Evolutionary conservation across 2,329 filamentous ascomycete species (phyloP), one percentile per base, ranked within the genome.

Genomic region (Samsoniella hepiali): DNA sequence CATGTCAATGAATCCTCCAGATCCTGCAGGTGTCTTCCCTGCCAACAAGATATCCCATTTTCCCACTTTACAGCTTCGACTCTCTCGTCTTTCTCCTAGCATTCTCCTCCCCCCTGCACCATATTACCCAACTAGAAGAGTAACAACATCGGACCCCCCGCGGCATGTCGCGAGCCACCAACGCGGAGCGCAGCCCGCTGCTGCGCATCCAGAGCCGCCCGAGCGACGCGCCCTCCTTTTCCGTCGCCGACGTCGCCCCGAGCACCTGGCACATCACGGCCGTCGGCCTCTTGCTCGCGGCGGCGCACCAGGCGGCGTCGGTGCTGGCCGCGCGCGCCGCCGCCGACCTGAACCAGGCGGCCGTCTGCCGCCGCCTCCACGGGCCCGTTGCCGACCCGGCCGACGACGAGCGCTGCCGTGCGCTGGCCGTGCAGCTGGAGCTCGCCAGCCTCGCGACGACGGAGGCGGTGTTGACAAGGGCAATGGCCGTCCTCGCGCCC

Each of bases 131-230:
- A 50, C 17, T 17, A 45, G 42, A 50, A 8, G 9, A 50, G 29
- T 29, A 27, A 13, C 10, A 22, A 17, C 47, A 31, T 27, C 47
- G 27, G 7, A 4, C 44, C 4, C n/a, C 15, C 17, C 44, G 3
- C n/a, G 1, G 11, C 31, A 50, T 58, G 44, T 58, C 56, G 32
- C 56, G 56, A 22, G 56, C 42, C 44, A 58, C 56, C 56, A 49
- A 58, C 56, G 50, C 56, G 44, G 56, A 58, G 45, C 56, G 56
- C 56, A 58, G 56, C 44, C 56, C 56, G 45, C 32, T 58, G 56
- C 56, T 58, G 44, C 56, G 56, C 32, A 50, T 58, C 32, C 56
- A 58, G 44, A 58, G 56, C 45, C 56, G 56, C 56, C 9, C 17
- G 32, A 58, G 56, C 45, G 56, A 58, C 32, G 56, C 42, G 44